Conservation (phyloP, 495 filamentous ascomycete species). For the Xylaria flabelliformis region DNA sequence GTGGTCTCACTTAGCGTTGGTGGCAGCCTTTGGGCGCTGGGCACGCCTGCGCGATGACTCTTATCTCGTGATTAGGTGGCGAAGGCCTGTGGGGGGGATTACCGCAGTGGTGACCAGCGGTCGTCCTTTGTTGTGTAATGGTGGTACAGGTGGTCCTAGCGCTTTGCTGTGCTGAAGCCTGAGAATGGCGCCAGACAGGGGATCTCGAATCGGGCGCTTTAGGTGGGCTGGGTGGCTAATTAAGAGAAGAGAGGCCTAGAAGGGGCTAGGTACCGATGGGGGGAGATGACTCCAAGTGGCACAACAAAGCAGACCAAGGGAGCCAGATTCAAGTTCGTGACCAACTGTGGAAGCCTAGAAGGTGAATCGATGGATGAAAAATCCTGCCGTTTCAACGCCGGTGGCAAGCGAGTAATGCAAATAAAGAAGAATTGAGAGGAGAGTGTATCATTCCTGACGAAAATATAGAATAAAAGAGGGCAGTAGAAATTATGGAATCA, state of each 20-base stretch:
- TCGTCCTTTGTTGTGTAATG: slow-evolving; percentile 12
- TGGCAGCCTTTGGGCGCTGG: slow-evolving; percentile 46
- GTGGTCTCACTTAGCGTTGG: slow-evolving; percentile 39
- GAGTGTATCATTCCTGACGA: slow-evolving; percentile 28
- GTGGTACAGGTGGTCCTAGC: slow-evolving; percentile 28
- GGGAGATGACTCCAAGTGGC: slow-evolving; percentile 52
- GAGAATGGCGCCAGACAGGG: slow-evolving; percentile 27
- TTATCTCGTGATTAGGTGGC: slow-evolving; percentile 46
- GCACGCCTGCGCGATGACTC: slow-evolving; percentile 53
- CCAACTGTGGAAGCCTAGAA: slow-evolving; percentile 41
- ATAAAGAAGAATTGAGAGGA: slow-evolving; percentile 45
- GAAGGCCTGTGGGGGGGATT: slow-evolving; percentile 49
- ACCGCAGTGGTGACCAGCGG: slow-evolving; percentile 51
- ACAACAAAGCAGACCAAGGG: slow-evolving; percentile 34
- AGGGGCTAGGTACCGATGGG: slow-evolving; percentile 26
- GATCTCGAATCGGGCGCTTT: slow-evolving; percentile 2
- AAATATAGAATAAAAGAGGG: slow-evolving; percentile 13
- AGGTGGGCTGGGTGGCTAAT: slow-evolving; percentile 28
- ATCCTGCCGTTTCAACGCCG: slow-evolving; percentile 32
- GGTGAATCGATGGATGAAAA: slow-evolving; percentile 35
- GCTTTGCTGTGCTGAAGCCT: slow-evolving; percentile 25
- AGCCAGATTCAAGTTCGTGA: slow-evolving; percentile 33
- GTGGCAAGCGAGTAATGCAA: slow-evolving; percentile 42
- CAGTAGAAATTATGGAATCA: slow-evolving; percentile 16
- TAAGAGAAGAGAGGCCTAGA: slow-evolving; percentile 26